A percentile compares a stretch with the other conserved stretches of the same genome.
Conservation (phyloP, 805 yeast species). For the Candida qinlingensis region DNA sequence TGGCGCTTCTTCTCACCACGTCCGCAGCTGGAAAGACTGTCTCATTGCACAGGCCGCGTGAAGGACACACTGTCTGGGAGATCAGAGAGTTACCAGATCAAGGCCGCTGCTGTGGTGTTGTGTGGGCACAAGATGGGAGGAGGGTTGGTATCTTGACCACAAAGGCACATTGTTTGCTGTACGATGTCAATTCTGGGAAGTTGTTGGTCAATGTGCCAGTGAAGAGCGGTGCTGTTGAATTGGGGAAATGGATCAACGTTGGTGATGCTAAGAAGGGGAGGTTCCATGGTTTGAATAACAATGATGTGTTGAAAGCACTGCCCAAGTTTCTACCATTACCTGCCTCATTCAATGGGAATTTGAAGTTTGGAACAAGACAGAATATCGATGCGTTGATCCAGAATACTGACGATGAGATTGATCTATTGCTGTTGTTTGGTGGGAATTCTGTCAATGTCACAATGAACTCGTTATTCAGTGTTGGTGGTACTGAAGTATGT, state of each 20-base stretch:
- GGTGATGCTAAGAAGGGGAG: slow-evolving; percentile 1
- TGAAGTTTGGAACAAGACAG: slow-evolving; percentile 22
- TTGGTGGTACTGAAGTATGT: slow-evolving; percentile 20
- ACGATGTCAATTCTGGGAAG: slow-evolving; percentile 43
- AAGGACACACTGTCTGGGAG: slow-evolving; percentile 36
- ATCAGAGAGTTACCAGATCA: not conserved
- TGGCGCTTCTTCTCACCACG: slow-evolving; percentile 44
- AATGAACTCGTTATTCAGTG: slow-evolving; percentile 29
- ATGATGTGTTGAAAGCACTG: slow-evolving; percentile 28
- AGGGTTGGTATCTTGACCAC: slow-evolving; percentile 40
- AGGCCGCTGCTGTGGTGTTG: slow-evolving; percentile 7
- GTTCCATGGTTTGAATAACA: slow-evolving; percentile 24
- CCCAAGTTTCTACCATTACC: slow-evolving; percentile 34
- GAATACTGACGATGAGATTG: slow-evolving; percentile 16
- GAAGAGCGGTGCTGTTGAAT: slow-evolving; percentile 5
- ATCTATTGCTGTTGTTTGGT: slow-evolving; percentile 23
- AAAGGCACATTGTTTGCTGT: slow-evolving; percentile 38
- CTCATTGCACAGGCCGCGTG: slow-evolving; percentile 40
- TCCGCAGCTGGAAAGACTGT: slow-evolving; percentile 38
- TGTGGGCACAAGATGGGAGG: slow-evolving; percentile 37
- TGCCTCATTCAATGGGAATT: slow-evolving; percentile 7
- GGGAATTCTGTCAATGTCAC: slow-evolving; percentile 24
- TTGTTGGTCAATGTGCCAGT: slow-evolving; percentile 22
- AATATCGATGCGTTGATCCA: slow-evolving; percentile 27
- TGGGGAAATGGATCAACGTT: slow-evolving; percentile 14